These are phyloP conservation scores for Fusarium kyushuense DNA, from an alignment of 2,329 filamentous ascomycete species.

Conservation along the genomic window DNA sequence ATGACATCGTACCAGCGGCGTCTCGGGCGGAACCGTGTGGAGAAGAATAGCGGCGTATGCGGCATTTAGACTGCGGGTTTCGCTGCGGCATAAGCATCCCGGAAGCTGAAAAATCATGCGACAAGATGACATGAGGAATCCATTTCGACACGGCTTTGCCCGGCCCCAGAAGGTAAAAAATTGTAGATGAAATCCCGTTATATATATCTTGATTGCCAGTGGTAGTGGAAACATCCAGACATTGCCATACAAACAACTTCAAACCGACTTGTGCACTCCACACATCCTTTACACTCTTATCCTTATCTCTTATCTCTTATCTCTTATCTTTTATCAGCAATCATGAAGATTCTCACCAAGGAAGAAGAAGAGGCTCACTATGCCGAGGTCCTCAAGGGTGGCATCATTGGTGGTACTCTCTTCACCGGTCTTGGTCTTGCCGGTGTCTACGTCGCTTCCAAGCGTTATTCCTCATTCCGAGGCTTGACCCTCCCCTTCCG, in stretches of 20 bases:
- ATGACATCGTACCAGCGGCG: constrained; percentile 7
- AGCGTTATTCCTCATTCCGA: constrained; percentile 82
- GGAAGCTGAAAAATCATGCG: constrained; percentile 23
- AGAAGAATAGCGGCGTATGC: neutral
- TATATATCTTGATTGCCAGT: constrained; percentile 26
- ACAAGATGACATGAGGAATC: constrained; percentile 30
- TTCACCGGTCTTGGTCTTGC: constrained; percentile 75
- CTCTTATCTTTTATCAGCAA: constrained; percentile 47
- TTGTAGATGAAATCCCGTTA: constrained; percentile 7
- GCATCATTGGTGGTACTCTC: constrained; percentile 75
- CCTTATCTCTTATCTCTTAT: neutral
- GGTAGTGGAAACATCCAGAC: constrained; percentile 11
- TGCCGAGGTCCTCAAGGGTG: constrained; percentile 81
- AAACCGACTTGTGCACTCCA: constrained; percentile 1
- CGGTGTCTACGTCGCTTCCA: constrained; percentile 74
- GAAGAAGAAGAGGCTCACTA: constrained; percentile 93
- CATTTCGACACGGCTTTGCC: constrained; percentile 15
- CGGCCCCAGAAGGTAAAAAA: constrained; percentile 10
- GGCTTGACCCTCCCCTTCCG: constrained; percentile 89
- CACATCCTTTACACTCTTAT: neutral
- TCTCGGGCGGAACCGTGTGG: constrained; percentile 19
- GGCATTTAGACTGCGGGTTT: constrained; percentile 6
- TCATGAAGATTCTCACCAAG: constrained; percentile 95
- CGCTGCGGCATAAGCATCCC: constrained; percentile 18
- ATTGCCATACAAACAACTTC: neutral